Evolutionary conservation across 108 stramenopile genomes (phyloP).

Genomic region (Nitzschia inconspicua): DNA sequence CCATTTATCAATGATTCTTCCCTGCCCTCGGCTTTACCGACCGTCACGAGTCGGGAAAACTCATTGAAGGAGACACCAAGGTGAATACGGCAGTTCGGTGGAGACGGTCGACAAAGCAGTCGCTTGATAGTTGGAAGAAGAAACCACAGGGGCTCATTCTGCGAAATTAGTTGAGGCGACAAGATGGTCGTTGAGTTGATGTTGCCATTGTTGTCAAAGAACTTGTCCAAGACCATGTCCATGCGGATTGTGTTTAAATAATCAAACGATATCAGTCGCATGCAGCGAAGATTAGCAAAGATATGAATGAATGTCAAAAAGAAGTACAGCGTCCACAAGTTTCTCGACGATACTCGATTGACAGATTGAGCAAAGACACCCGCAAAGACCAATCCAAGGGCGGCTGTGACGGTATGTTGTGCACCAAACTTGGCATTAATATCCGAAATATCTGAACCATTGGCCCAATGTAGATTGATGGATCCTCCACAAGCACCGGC

Average conservation of each 20-base stretch:
- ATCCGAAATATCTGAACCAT: conserved; percentile 63
- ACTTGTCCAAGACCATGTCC: conserved; percentile 45
- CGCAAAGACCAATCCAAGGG: conserved; percentile 67
- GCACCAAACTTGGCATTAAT: conserved; percentile 81
- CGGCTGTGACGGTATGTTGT: conserved; percentile 77
- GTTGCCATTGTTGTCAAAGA: conserved; percentile 29
- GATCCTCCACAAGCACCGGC: conserved; percentile 78
- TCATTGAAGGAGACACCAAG: conserved; percentile 62
- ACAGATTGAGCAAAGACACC: conserved; percentile 62
- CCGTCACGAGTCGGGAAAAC: conserved; percentile 12
- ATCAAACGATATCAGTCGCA: conserved; percentile 74
- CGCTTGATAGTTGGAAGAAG: neutral
- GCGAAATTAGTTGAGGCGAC: conserved; percentile 54
- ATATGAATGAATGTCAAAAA: conserved; percentile 61
- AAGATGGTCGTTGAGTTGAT: conserved; percentile 11
- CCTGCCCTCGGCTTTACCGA: neutral
- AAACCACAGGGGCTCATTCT: conserved; percentile 69
- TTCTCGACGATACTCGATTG: conserved; percentile 6
- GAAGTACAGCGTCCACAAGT: conserved; percentile 56
- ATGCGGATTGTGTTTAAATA: conserved; percentile 63
- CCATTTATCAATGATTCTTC: too few species aligned
- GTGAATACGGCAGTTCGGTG: too few species aligned
- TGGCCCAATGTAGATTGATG: conserved; percentile 78
- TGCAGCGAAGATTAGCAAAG: conserved; percentile 56
- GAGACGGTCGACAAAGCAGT: neutral